These are phyloP conservation scores for Prunus kanzakura DNA, from an alignment of 306 rosid species.

Conservation along the genomic window DNA sequence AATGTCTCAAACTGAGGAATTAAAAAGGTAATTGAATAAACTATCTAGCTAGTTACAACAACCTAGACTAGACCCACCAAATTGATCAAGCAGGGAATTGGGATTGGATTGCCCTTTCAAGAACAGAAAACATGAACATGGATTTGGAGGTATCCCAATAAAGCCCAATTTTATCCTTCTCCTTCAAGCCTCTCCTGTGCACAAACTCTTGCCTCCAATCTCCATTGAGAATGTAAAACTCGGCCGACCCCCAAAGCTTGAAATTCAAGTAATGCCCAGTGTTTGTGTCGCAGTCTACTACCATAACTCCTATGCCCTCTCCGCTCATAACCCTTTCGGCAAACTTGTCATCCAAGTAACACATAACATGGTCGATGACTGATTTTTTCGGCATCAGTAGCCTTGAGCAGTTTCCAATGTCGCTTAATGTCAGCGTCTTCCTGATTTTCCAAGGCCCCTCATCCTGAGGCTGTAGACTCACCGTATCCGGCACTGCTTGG, in stretches of 20 bases:
- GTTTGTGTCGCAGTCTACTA: slow-evolving; percentile 33
- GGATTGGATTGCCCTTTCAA: not conserved
- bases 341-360: not conserved
- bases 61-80: no score
- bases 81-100: not conserved
- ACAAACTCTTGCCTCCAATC: slow-evolving; percentile 40
- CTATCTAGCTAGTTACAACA: no score
- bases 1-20: no score
- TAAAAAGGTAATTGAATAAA: no score
- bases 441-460: not conserved
- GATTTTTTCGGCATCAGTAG: not conserved
- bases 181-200: slow-evolving; percentile 22
- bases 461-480: not conserved
- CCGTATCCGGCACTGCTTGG: not conserved
- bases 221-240: slow-evolving; percentile 32
- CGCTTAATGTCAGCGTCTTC: not conserved
- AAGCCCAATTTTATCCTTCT: slow-evolving; percentile 35
- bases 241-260: slow-evolving; percentile 33
- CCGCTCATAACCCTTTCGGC: not conserved
- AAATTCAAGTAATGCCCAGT: slow-evolving; percentile 28
- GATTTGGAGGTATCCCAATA: slow-evolving; percentile 25
- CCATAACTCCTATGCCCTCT: slow-evolving; percentile 10
- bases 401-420: not conserved
- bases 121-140: slow-evolving; percentile 27
- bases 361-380: not conserved